Evolutionary conservation across 192 early-diverging fungal genomes (phyloP).

Genomic region (Backusella liffmaniae): DNA sequence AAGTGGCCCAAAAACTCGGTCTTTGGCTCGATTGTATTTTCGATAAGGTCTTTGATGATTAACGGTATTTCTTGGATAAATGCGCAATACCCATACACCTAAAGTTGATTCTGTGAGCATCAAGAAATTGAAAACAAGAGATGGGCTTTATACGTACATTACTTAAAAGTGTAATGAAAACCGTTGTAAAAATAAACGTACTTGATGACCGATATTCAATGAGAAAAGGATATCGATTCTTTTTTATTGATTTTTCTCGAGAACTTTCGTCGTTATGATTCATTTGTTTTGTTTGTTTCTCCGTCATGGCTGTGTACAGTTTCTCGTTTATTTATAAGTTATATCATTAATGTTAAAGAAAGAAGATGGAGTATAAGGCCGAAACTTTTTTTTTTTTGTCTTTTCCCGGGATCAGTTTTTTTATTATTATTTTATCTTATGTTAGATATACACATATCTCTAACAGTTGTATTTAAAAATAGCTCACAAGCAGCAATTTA

Average conservation of each 20-base stretch:
- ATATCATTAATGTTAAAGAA: too few species aligned
- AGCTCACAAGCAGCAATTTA: background rate
- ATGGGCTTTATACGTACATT: background rate
- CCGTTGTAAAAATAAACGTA: background rate
- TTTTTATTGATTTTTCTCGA: background rate
- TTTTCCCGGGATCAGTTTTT: background rate
- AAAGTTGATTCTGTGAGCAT: background rate
- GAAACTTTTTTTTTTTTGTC: background rate
- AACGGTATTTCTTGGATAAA: background rate
- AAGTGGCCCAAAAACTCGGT: background rate
- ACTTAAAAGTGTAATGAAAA: background rate
- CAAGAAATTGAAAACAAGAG: background rate
- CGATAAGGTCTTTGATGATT: background rate
- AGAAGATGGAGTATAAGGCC: too few species aligned
- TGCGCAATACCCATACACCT: background rate
- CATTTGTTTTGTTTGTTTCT: background rate
- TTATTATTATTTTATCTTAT: background rate
- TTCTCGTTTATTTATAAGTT: too few species aligned
- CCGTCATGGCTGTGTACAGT: background rate
- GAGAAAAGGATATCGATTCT: background rate
- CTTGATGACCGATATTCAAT: background rate
- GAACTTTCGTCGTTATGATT: background rate
- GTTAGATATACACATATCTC: background rate
- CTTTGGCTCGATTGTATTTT: background rate
- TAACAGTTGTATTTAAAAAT: background rate